Evolutionary conservation across 805 yeast species (phyloP).

Genomic region (Candida yuanshanica): DNA sequence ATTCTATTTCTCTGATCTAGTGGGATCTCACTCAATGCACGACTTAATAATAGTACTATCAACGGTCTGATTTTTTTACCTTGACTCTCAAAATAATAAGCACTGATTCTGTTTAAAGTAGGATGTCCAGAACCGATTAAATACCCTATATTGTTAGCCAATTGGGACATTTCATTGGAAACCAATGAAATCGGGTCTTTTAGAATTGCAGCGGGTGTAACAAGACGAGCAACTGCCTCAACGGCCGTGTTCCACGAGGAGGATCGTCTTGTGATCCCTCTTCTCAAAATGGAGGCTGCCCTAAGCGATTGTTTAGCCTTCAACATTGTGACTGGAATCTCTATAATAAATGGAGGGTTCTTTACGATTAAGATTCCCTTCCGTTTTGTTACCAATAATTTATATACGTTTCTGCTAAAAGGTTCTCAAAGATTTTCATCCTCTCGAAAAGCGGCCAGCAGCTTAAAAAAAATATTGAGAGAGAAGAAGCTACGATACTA

Average conservation of each 20-base stretch:
- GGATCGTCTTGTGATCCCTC: constrained; percentile 9
- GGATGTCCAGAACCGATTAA: constrained; percentile 94
- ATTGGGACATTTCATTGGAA: constrained; percentile 83
- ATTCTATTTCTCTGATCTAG: constrained; percentile 57
- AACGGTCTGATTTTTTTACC: constrained; percentile 95
- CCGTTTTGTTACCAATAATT: too few species aligned
- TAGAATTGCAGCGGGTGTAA: constrained; percentile 53
- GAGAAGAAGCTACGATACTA: too few species aligned
- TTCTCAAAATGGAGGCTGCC: not conserved
- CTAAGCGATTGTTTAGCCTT: not conserved
- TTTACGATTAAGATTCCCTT: too few species aligned
- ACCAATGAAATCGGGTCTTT: constrained; percentile 88
- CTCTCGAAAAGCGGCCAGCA: too few species aligned
- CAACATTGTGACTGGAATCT: too few species aligned
- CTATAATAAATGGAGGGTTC: too few species aligned
- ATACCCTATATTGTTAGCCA: constrained; percentile 81
- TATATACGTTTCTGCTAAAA: too few species aligned
- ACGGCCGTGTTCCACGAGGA: constrained; percentile 50
- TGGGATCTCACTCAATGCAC: constrained; percentile 77
- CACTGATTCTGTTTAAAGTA: constrained; percentile 82
- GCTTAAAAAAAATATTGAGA: too few species aligned
- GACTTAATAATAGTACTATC: constrained; percentile 75
- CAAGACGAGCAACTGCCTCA: constrained; percentile 67
- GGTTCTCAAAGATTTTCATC: not conserved
- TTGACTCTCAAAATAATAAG: constrained; percentile 92